phyloP scores from a whole-genome alignment of 2,329 filamentous ascomycete genomes.

The Triangularia setosa region DNA sequence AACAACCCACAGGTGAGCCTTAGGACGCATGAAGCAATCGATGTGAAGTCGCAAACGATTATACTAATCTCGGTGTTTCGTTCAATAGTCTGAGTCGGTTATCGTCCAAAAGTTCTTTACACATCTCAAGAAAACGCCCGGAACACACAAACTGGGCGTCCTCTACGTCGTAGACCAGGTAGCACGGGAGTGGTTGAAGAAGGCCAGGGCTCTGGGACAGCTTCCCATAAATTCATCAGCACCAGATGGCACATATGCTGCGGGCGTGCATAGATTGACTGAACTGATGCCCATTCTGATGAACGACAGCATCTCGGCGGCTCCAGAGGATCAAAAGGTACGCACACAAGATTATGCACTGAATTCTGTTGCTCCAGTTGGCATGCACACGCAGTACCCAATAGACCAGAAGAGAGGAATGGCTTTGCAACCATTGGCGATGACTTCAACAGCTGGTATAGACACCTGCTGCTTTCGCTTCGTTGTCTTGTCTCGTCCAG shows the following conservation, averaged over 20 bases:
- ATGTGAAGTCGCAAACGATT: conserved; percentile 3
- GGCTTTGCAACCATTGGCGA: background rate
- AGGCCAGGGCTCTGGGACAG: conserved; percentile 83
- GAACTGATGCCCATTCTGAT: conserved; percentile 91
- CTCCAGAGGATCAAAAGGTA: conserved; percentile 96
- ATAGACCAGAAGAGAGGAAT: background rate
- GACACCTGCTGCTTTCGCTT: background rate
- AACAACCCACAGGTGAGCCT: conserved; percentile 80
- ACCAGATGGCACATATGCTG: conserved; percentile 87
- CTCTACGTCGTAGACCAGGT: conserved; percentile 99
- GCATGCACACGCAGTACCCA: background rate
- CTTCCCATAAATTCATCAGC: conserved; percentile 69
- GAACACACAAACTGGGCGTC: conserved; percentile 95
- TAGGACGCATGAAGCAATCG: conserved; percentile 23
- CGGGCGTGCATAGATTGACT: conserved; percentile 93
- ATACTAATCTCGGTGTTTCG: conserved; percentile 21
- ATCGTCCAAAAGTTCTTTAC: conserved; percentile 96
- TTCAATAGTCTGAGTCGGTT: conserved; percentile 71
- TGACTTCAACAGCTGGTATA: background rate
- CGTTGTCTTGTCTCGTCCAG: background rate
- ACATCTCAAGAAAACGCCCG: conserved; percentile 91
- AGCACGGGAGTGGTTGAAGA: conserved; percentile 97
- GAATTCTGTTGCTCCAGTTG: conserved; percentile 13
- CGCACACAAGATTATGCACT: conserved; percentile 42
- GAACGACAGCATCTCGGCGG: conserved; percentile 87